Evolutionary conservation across 768 basidiomycete species (phyloP), one percentile per base, ranked within the genome.

Genomic region (Chalciporus piperatus): DNA sequence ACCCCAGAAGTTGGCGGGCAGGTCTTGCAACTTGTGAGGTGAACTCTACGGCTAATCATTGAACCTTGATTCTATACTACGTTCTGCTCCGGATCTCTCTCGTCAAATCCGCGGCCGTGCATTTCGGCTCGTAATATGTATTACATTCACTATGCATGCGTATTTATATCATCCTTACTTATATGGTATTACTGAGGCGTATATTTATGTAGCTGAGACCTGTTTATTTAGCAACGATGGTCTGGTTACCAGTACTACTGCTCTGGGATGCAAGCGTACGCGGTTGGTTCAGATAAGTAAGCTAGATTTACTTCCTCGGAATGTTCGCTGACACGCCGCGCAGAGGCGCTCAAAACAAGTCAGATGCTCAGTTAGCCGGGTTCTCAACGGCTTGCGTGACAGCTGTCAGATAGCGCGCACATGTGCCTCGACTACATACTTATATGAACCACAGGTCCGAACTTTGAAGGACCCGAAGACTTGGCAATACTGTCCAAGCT

Each of bases 81-180:
- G 48, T 45, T 38, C 43, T 43, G 25, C 39, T 30, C 41, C 41
- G 37, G 14, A 27, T 25, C 16, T 40, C 20, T 40, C 20, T 40
- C 38, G 16, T 51, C 25, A 25, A 23, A 23, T 49, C 51, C 48
- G 45, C 44, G 45, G 42, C 45, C 51, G 48, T 35, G 45, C 41
- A 35, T 52, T 38, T 41, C 14, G 14, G 19, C 22, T 45, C 39
- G 27, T 49, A 45, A 48, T 52, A 50, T 47, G 59, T 45, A 56
- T 41, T 20, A 28, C 37, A 46, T 46, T 42, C 39, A 55, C 45
- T 39, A 16, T 37, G 8, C 35, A 37, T 37, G n/a, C 35, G 4
- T 37, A 9, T 37, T 37, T n/a, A 37, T 37, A 37, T 3, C 35
- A 35, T 6, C 16, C 5, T 14, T 32, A 32, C 11, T n/a, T 7